Conservation (phyloP, 129 eudicot species). For the Tagetes patula region DNA sequence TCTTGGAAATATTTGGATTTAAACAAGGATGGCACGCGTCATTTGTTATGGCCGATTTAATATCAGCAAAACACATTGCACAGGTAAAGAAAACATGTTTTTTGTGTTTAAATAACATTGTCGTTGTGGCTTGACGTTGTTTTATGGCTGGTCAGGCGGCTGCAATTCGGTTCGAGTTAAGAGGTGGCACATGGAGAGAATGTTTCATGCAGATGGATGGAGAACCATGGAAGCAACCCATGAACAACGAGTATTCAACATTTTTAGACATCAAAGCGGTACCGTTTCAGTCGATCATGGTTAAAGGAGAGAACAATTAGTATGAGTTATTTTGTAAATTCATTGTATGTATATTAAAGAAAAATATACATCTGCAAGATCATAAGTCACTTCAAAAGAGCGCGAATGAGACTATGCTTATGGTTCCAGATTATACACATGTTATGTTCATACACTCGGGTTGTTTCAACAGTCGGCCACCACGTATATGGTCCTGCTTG, state of each 20-base stretch:
- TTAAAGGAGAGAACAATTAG: slow-evolving; percentile 45
- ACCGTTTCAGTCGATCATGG: slow-evolving; percentile 61
- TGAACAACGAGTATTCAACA: slow-evolving; percentile 61
- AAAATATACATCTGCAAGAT: background rate
- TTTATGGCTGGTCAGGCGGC: slow-evolving; percentile 51
- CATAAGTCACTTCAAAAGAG: background rate
- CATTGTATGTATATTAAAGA: background rate
- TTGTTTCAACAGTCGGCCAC: background rate
- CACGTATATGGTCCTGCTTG: background rate
- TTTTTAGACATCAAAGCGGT: slow-evolving; percentile 73
- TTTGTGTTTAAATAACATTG: background rate
- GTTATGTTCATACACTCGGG: background rate
- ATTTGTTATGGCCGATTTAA: slow-evolving; percentile 85
- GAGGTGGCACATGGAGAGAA: slow-evolving; percentile 87
- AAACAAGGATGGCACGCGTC: slow-evolving; percentile 99
- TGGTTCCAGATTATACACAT: background rate
- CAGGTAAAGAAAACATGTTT: slow-evolving; percentile 48
- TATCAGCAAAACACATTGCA: slow-evolving; percentile 92
- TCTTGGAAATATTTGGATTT: slow-evolving; percentile 81
- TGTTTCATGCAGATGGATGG: slow-evolving; percentile 85
- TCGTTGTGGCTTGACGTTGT: background rate
- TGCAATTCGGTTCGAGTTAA: slow-evolving; percentile 64
- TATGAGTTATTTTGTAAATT: slow-evolving; percentile 2
- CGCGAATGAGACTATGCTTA: background rate
- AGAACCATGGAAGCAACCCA: slow-evolving; percentile 94